Conservation (phyloP, 371 early-diverging fungal species). For the Gilbertella persicaria region DNA sequence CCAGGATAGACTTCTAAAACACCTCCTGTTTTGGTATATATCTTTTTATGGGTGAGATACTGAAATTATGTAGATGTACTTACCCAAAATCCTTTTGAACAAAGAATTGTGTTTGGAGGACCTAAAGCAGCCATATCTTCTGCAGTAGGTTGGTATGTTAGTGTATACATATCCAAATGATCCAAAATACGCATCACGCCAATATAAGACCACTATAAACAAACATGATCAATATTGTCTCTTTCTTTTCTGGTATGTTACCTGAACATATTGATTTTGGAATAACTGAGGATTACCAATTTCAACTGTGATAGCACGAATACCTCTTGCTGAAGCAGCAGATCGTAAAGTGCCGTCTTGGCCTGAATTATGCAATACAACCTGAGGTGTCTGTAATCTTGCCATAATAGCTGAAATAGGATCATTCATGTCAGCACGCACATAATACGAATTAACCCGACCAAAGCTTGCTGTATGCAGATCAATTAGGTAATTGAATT, state of each 20-base stretch:
- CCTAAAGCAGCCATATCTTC: conserved; percentile 7
- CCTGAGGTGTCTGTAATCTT: conserved; percentile 87
- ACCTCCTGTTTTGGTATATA: conserved; percentile 66
- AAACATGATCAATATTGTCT: conserved; percentile 17
- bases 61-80: no score
- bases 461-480: conserved; percentile 90
- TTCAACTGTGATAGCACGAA: conserved; percentile 89
- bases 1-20: conserved; percentile 84
- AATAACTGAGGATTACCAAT: conserved; percentile 80
- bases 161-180: conserved; percentile 33
- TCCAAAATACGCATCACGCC: conserved; percentile 42
- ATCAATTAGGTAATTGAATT: conserved; percentile 84
- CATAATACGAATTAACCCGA: conserved; percentile 86
- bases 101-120: conserved; percentile 23
- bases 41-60: no score
- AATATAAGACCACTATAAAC: conserved; percentile 44
- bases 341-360: conserved; percentile 73
- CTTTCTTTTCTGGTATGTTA: conserved; percentile 48
- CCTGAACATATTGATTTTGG: conserved; percentile 73
- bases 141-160: conserved; percentile 1
- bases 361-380: conserved; percentile 48
- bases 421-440: conserved; percentile 86
- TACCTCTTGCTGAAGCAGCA: conserved; percentile 76
- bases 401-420: conserved; percentile 74
- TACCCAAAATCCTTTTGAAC: conserved; percentile 44